These are phyloP conservation scores for Chaetomium sp. DNA, from an alignment of 2,329 filamentous ascomycete species.

Conservation along the genomic window DNA sequence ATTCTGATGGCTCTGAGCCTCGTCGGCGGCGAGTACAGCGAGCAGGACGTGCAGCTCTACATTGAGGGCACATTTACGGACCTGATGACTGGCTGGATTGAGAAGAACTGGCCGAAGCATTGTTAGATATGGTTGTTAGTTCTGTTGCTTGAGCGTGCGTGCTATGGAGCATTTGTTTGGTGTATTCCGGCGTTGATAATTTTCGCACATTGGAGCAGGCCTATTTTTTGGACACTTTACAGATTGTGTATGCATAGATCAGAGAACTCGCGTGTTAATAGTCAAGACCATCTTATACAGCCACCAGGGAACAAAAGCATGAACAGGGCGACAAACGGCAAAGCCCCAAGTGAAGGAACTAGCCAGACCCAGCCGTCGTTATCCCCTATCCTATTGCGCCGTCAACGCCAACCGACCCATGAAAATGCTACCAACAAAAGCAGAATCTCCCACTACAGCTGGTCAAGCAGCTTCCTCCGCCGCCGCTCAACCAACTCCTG, in stretches of 20 bases:
- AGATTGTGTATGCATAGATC: background rate
- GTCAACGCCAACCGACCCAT: constrained; percentile 28
- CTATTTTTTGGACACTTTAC: background rate
- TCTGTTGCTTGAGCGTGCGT: constrained; percentile 38
- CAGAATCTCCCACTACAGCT: constrained; percentile 53
- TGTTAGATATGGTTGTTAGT: constrained; percentile 23
- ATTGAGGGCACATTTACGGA: constrained; percentile 58
- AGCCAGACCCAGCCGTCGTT: background rate
- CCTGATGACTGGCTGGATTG: constrained; percentile 59
- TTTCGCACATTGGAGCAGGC: background rate
- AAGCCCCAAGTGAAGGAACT: background rate
- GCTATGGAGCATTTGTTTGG: background rate
- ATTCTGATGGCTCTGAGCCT: constrained; percentile 73
- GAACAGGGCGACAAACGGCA: no score
- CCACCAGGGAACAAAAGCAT: background rate
- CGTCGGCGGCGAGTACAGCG: constrained; percentile 53
- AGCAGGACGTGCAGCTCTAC: constrained; percentile 54
- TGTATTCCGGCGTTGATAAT: background rate
- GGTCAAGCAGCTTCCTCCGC: constrained; percentile 80
- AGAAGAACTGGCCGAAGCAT: constrained; percentile 54
- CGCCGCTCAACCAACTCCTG: constrained; percentile 87
- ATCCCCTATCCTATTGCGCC: constrained; percentile 14
- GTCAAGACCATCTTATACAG: background rate
- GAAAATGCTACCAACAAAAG: constrained; percentile 30
- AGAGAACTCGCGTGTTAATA: background rate